phyloP scores from a whole-genome alignment of 2,329 filamentous ascomycete genomes.

The Hymenoscyphus fraxineus region DNA sequence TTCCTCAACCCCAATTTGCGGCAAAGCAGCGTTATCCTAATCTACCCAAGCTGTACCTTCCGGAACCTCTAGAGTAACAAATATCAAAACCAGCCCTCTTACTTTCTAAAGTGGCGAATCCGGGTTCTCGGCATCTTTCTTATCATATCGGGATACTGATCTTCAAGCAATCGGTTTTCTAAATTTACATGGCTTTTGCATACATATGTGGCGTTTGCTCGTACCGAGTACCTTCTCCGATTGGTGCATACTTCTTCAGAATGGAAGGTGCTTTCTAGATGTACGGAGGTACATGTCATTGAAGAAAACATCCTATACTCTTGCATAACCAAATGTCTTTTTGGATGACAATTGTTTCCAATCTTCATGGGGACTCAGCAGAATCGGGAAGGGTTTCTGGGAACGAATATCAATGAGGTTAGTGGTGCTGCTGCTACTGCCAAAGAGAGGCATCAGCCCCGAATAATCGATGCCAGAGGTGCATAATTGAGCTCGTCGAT shows the following conservation, averaged over 20 bases:
- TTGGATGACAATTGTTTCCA: too few species aligned
- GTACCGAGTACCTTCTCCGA: background rate
- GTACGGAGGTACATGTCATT: too few species aligned
- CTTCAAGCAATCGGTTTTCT: conserved; percentile 4
- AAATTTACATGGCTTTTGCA: background rate
- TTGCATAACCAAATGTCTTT: too few species aligned
- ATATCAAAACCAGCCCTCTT: conserved; percentile 1
- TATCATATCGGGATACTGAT: conserved; percentile 7
- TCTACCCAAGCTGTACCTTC: background rate
- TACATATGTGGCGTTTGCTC: background rate
- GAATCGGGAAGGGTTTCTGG: too few species aligned
- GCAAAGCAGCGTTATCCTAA: background rate
- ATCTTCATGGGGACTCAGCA: too few species aligned
- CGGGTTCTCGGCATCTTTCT: background rate
- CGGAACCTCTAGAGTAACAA: background rate
- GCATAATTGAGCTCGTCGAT: too few species aligned
- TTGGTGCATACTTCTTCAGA: conserved; percentile 5
- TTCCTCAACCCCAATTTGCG: background rate
- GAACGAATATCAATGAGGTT: too few species aligned
- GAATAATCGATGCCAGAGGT: too few species aligned
- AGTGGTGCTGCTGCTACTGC: too few species aligned
- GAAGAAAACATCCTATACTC: too few species aligned
- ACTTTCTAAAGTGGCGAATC: background rate
- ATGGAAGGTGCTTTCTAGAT: background rate
- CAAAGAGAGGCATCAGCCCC: too few species aligned